Conservation (phyloP, 495 filamentous ascomycete genomes). For the Polyplosphaeria fusca region DNA sequence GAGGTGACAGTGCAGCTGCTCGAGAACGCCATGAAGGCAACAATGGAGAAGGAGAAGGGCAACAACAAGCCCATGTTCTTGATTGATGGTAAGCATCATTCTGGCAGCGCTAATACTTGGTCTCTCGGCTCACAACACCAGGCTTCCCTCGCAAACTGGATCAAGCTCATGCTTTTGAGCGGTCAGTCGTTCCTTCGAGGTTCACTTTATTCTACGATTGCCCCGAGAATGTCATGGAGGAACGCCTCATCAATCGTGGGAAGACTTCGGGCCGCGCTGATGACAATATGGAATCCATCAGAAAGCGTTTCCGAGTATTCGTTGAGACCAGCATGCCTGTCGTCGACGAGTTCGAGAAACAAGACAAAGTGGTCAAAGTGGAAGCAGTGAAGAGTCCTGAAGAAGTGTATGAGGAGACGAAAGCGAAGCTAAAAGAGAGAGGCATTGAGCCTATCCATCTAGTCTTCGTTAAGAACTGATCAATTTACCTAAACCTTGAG, state of each 20-base stretch:
- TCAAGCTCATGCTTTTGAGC: slow-evolving; percentile 90
- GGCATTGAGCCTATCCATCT: slow-evolving; percentile 39
- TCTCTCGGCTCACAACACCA: slow-evolving; percentile 16
- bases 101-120: background rate
- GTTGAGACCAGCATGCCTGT: slow-evolving; percentile 96
- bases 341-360: slow-evolving; percentile 73
- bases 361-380: slow-evolving; percentile 76
- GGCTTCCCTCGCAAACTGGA: slow-evolving; percentile 96
- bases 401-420: slow-evolving; percentile 70
- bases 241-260: slow-evolving; percentile 77
- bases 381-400: slow-evolving; percentile 64
- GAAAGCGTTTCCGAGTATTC: slow-evolving; percentile 91
- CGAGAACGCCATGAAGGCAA: slow-evolving; percentile 82
- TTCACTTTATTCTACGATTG: slow-evolving; percentile 92
- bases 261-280: slow-evolving; percentile 88
- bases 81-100: slow-evolving; percentile 60
- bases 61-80: slow-evolving; percentile 62
- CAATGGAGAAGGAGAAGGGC: slow-evolving; percentile 43
- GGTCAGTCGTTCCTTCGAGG: slow-evolving; percentile 73
- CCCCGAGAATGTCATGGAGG: slow-evolving; percentile 81
- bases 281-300: slow-evolving; percentile 92
- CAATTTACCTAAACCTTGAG: no score
- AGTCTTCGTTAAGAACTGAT: background rate
- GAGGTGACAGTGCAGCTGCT: slow-evolving; percentile 93
- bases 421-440: slow-evolving; percentile 50